Conservation (phyloP, 139 green algal species). For the Picochlorum costavermella region DNA sequence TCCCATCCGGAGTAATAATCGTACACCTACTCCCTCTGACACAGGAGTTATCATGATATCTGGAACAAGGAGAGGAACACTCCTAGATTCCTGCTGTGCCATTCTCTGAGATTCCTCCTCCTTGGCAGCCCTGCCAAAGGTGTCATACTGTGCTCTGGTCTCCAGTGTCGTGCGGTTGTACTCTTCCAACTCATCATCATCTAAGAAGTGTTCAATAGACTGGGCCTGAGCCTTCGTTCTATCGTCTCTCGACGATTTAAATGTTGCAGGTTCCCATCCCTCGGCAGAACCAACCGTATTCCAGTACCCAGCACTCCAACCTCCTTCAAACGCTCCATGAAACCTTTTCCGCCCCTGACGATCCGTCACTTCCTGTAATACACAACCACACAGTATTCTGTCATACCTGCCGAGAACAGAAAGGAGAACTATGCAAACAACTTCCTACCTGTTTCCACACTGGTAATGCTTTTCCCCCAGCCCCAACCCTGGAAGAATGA, state of each 20-base stretch:
- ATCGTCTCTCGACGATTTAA: slow-evolving; percentile 51
- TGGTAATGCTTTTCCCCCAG: slow-evolving; percentile 13
- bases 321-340: slow-evolving; percentile 94
- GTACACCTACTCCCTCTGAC: slow-evolving; percentile 61
- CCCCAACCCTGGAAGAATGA: no score
- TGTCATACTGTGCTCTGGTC: slow-evolving; percentile 63
- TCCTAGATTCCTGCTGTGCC: slow-evolving; percentile 14
- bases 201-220: slow-evolving; percentile 79
- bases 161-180: slow-evolving; percentile 13
- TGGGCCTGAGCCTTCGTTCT: slow-evolving; percentile 32
- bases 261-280: slow-evolving; percentile 70
- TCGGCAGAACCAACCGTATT: slow-evolving; percentile 85
- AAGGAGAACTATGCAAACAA: slow-evolving; percentile 16
- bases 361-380: slow-evolving; percentile 71
- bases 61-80: slow-evolving; percentile 49
- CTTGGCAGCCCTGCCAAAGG: slow-evolving; percentile 55
- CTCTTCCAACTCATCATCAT: slow-evolving; percentile 89
- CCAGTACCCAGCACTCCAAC: slow-evolving; percentile 87
- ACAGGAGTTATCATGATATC: slow-evolving; percentile 73
- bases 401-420: neutral
- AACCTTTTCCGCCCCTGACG: slow-evolving; percentile 70
- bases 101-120: slow-evolving; percentile 25
- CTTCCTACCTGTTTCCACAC: slow-evolving; percentile 44
- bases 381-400: neutral
- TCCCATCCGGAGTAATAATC: slow-evolving; percentile 85